Conservation (phyloP, 495 filamentous ascomycete genomes). For the Usnea hakonensis region DNA sequence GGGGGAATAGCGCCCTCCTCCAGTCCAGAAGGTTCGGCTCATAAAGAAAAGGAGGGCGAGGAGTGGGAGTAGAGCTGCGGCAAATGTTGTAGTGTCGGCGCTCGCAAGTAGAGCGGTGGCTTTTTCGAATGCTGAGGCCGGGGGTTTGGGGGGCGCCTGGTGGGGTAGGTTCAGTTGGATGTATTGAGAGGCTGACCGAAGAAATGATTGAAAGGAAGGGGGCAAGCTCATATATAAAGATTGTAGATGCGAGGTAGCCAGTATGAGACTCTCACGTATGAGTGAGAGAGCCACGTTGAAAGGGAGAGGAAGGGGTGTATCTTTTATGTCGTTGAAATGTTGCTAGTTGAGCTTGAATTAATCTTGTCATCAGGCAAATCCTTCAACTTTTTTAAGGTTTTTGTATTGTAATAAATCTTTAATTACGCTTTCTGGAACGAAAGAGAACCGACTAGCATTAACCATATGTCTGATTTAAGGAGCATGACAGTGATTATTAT, state of each 20-base stretch:
- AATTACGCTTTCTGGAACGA: background rate
- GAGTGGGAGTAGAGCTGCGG: constrained; percentile 43
- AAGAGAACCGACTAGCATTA: background rate
- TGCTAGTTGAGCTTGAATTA: background rate
- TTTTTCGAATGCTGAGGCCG: constrained; percentile 4
- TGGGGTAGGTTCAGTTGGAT: constrained; percentile 36
- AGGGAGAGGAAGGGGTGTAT: constrained; percentile 39
- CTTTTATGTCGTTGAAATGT: background rate
- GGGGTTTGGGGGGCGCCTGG: constrained; percentile 30
- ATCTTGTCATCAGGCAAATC: constrained; percentile 9
- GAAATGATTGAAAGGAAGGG: constrained; percentile 35
- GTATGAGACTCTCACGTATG: constrained; percentile 39
- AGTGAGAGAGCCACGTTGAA: constrained; percentile 41
- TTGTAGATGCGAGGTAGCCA: constrained; percentile 40
- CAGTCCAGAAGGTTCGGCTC: constrained; percentile 52
- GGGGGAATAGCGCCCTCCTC: constrained; percentile 47
- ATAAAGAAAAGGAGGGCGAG: constrained; percentile 41
- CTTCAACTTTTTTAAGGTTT: constrained; percentile 3
- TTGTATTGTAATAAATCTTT: background rate
- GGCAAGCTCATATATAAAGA: constrained; percentile 47
- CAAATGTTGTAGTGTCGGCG: constrained; percentile 33
- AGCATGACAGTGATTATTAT: background rate
- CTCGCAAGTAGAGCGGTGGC: constrained; percentile 9
- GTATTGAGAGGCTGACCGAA: constrained; percentile 31
- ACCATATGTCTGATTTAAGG: background rate